phyloP scores from a whole-genome alignment of 2,329 filamentous ascomycete species.

The Didymella pomorum region DNA sequence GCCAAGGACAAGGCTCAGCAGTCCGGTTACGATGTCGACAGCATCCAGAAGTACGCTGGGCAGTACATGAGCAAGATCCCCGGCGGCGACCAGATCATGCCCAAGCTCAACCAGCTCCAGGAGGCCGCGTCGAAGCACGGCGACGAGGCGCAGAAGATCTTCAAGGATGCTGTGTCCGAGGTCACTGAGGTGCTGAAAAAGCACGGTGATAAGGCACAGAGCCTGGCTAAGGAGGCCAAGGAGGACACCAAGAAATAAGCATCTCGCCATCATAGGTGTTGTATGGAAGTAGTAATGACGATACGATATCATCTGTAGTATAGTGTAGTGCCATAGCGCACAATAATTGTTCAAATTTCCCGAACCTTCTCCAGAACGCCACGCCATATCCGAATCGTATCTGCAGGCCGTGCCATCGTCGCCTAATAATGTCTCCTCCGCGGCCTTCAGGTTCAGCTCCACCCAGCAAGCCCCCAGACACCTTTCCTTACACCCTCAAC shows the following conservation, averaged over 20 bases:
- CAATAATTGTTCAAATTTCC: conserved; percentile 2
- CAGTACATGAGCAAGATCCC: conserved; percentile 73
- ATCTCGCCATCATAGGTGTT: not conserved
- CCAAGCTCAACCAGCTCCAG: conserved; percentile 70
- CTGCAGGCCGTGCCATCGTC: not conserved
- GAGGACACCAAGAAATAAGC: conserved; percentile 47
- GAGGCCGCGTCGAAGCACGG: conserved; percentile 72
- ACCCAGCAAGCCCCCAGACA: conserved; percentile 18
- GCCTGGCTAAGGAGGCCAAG: conserved; percentile 46
- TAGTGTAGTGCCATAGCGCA: conserved; percentile 10
- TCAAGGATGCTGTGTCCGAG: conserved; percentile 64
- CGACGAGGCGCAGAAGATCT: conserved; percentile 72
- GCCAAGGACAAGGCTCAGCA: conserved; percentile 69
- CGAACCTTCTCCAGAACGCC: not conserved
- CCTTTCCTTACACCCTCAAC: conserved; percentile 18
- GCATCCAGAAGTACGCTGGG: conserved; percentile 53
- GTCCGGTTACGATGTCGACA: conserved; percentile 55
- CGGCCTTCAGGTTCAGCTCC: not conserved
- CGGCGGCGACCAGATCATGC: conserved; percentile 68
- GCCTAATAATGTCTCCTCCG: not conserved
- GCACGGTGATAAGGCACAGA: conserved; percentile 43
- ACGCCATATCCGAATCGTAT: not conserved
- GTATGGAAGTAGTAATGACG: conserved; percentile 6
- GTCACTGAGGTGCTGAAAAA: conserved; percentile 47
- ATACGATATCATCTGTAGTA: conserved; percentile 17